Base-by-base conservation (phyloP, 2,329 filamentous ascomycete species). In the Nemania sp. region DNA sequence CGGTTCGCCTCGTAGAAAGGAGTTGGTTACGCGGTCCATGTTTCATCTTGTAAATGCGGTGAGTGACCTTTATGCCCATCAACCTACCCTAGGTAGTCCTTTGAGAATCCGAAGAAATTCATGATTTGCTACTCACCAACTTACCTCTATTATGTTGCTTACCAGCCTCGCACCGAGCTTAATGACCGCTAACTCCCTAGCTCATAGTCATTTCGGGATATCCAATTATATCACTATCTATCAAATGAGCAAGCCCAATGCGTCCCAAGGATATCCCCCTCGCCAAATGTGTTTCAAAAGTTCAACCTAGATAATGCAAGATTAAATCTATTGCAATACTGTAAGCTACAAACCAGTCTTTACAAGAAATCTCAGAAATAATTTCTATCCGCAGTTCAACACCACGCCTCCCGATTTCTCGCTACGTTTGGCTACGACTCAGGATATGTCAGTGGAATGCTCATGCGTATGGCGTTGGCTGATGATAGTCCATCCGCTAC, bases 181-280 rank as follows among this genome's bases (percentile, higher is more conserved):
- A 56, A 41, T 47, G 49, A 18, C 7, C 24, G 29, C 45, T 61
- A 29, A 61, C 45, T 53, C 20, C 7, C 29, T 1, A 41, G 7
- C 27, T 41, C 45, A 3, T 18, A 61, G 58, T 61, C 58, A 20
- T 52, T 52, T 22, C 7, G 20, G 45, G 58, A 61, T 52, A 61
- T 61, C 58, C 45, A 61, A 41, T 26, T 61, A 5, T 61, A 61
- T 53, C 58, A 52, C 49, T 38, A 41, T 24, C 29, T 61, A 20
- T 59, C 57, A 5, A 47, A 47, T 11, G 55, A 18, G 55, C 13
- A 27, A 52, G 11, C 29, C 27, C 58, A 26, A 8, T 29, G 13
- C 6, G 18, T 53, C 45, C 58, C 58, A 51, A 61, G 22, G 26
- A 61, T 61, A 22, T 18, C 29, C 13, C 29, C 29, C 3, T 26